phyloP scores from a whole-genome alignment of 2,329 filamentous ascomycete genomes.

The Lecanicillium sp. region DNA sequence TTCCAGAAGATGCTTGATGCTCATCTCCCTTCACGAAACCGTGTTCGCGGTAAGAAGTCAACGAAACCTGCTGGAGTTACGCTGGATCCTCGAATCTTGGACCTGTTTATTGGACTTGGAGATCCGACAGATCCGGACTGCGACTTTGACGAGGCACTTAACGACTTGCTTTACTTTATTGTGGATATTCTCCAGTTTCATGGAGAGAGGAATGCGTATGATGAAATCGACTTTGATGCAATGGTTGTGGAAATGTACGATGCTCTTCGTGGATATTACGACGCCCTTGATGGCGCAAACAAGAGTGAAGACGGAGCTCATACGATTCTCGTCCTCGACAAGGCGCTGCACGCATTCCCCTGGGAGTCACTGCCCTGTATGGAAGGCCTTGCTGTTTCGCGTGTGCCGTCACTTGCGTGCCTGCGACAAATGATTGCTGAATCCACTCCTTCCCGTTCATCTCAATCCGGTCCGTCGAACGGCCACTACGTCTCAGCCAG shows the following conservation, averaged over 20 bases:
- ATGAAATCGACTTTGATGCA: slow-evolving; percentile 90
- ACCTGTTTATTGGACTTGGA: slow-evolving; percentile 81
- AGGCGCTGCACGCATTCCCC: slow-evolving; percentile 80
- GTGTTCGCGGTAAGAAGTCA: slow-evolving; percentile 45
- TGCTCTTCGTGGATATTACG: slow-evolving; percentile 72
- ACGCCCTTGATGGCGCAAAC: slow-evolving; percentile 30
- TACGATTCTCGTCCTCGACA: slow-evolving; percentile 85
- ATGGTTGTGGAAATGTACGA: slow-evolving; percentile 87
- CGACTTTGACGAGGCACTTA: slow-evolving; percentile 83
- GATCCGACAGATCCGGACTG: slow-evolving; percentile 57
- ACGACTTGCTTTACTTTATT: slow-evolving; percentile 90
- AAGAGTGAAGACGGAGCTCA: slow-evolving; percentile 46
- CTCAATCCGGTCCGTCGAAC: background rate
- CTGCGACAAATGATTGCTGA: slow-evolving; percentile 68
- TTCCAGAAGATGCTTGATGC: slow-evolving; percentile 76
- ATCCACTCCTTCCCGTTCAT: slow-evolving; percentile 14
- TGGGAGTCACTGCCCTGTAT: slow-evolving; percentile 95
- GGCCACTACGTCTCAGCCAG: slow-evolving; percentile 47
- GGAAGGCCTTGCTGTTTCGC: slow-evolving; percentile 68
- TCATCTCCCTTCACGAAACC: slow-evolving; percentile 74
- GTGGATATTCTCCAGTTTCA: slow-evolving; percentile 96
- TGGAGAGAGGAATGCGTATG: slow-evolving; percentile 91
- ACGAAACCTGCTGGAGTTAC: slow-evolving; percentile 33
- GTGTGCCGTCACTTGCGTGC: slow-evolving; percentile 78
- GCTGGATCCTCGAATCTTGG: slow-evolving; percentile 59